phyloP scores from a whole-genome alignment of 73 alveolate species.

The Symbiodinium natans region DNA sequence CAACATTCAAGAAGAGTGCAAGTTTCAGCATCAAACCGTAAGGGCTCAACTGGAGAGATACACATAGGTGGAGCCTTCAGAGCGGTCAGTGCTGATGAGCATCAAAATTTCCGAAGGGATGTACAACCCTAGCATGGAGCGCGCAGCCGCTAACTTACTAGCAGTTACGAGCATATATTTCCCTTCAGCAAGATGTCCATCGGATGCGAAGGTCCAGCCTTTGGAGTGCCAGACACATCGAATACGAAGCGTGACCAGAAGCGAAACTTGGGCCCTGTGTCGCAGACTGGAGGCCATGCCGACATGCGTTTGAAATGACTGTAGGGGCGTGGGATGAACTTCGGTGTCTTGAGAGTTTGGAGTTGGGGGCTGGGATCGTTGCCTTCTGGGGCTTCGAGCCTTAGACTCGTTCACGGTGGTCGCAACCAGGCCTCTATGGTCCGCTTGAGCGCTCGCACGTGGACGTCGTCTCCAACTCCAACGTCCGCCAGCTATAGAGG shows the following conservation, averaged over 20 bases:
- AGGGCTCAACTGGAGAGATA: too few relatives aligned
- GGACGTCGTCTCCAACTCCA: conserved; percentile 78
- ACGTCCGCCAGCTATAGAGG: neutral
- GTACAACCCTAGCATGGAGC: too few relatives aligned
- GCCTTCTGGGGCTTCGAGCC: neutral
- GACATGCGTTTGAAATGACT: too few relatives aligned
- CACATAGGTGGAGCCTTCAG: too few relatives aligned
- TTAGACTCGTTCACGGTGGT: neutral
- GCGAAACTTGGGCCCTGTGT: conserved; percentile 74
- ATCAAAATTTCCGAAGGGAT: too few relatives aligned
- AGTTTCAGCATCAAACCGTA: too few relatives aligned
- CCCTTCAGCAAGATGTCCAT: too few relatives aligned
- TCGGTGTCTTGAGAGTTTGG: neutral
- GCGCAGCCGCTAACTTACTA: too few relatives aligned
- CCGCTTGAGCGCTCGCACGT: conserved; percentile 64
- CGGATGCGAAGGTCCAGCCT: conserved; percentile 27
- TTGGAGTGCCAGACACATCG: conserved; percentile 61
- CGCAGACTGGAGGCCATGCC: conserved; percentile 87
- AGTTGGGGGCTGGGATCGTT: neutral
- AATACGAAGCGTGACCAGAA: conserved; percentile 76
- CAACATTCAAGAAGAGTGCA: too few relatives aligned
- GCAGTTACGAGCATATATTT: too few relatives aligned
- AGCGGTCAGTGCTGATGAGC: too few relatives aligned
- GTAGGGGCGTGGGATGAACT: too few relatives aligned
- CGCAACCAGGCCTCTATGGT: conserved; percentile 29